These are phyloP conservation scores for Fusarium devonianum DNA, from an alignment of 2,329 filamentous ascomycete species.

Conservation along the genomic window DNA sequence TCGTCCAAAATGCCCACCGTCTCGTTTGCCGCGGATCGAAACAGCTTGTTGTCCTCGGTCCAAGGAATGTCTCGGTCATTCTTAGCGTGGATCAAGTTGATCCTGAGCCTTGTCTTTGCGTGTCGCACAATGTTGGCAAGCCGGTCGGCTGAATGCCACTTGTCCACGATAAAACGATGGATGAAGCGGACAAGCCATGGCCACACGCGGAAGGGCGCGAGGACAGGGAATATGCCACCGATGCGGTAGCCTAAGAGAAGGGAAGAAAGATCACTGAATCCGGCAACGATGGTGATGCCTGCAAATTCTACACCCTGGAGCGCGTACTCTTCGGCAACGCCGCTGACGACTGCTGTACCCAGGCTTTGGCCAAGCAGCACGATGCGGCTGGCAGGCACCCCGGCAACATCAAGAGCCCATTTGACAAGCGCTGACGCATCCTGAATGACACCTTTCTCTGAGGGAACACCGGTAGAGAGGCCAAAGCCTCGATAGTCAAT, in stretches of 20 bases:
- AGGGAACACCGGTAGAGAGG: slow-evolving; percentile 78
- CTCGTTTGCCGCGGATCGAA: slow-evolving; percentile 64
- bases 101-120: slow-evolving; percentile 62
- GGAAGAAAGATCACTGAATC: slow-evolving; percentile 76
- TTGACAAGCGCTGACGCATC: slow-evolving; percentile 78
- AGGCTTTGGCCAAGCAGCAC: slow-evolving; percentile 86
- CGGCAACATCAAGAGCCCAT: slow-evolving; percentile 71
- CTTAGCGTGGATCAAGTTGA: slow-evolving; percentile 80
- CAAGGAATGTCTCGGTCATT: slow-evolving; percentile 86
- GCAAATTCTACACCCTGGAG: slow-evolving; percentile 72
- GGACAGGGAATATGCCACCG: slow-evolving; percentile 77
- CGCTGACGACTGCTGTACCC: slow-evolving; percentile 83
- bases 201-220: slow-evolving; percentile 76
- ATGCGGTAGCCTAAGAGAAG: slow-evolving; percentile 81
- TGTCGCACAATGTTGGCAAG: slow-evolving; percentile 63
- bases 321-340: slow-evolving; percentile 74
- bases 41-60: slow-evolving; percentile 70
- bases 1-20: slow-evolving; percentile 50
- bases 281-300: slow-evolving; percentile 78
- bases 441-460: slow-evolving; percentile 79
- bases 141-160: slow-evolving; percentile 77
- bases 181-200: slow-evolving; percentile 70
- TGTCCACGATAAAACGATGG: slow-evolving; percentile 73
- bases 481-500: slow-evolving; percentile 94
- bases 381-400: slow-evolving; percentile 74